Evolutionary conservation across 2,329 filamentous ascomycete genomes (phyloP).

Genomic region (Monosporascus cannonballus): DNA sequence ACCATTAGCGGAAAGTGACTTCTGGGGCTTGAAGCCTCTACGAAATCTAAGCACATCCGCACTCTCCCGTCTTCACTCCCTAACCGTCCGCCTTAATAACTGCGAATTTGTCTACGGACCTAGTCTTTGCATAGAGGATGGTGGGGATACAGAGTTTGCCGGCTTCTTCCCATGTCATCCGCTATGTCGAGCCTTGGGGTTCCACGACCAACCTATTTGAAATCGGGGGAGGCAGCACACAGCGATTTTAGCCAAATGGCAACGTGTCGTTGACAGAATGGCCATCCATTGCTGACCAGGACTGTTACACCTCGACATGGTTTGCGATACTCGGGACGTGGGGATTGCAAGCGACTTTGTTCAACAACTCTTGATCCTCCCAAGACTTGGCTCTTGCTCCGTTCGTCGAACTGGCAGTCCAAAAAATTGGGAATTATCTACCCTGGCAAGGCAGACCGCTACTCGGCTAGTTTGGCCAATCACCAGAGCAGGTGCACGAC

Average conservation of each 20-base stretch:
- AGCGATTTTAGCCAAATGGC: too few species aligned
- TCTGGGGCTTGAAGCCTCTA: background rate
- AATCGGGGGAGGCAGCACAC: too few species aligned
- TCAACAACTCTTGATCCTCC: background rate
- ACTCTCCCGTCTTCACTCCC: background rate
- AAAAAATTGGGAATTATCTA: too few species aligned
- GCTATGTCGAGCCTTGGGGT: too few species aligned
- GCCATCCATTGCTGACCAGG: background rate
- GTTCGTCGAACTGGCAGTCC: too few species aligned
- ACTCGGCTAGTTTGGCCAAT: background rate
- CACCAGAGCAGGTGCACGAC: background rate
- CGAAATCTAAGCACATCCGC: background rate
- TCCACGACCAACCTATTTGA: too few species aligned
- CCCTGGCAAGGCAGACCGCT: too few species aligned
- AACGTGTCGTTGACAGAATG: background rate
- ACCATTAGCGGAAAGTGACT: conserved; percentile 1
- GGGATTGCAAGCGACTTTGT: background rate
- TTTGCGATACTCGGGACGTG: background rate
- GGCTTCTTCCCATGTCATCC: too few species aligned
- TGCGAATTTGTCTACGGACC: background rate
- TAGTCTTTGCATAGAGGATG: too few species aligned
- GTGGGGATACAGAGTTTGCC: too few species aligned
- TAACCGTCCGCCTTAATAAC: background rate
- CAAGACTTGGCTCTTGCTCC: too few species aligned
- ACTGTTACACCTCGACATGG: background rate